Conservation (phyloP, 2,329 filamentous ascomycete species). For the Pseudogymnoascus sp. region DNA sequence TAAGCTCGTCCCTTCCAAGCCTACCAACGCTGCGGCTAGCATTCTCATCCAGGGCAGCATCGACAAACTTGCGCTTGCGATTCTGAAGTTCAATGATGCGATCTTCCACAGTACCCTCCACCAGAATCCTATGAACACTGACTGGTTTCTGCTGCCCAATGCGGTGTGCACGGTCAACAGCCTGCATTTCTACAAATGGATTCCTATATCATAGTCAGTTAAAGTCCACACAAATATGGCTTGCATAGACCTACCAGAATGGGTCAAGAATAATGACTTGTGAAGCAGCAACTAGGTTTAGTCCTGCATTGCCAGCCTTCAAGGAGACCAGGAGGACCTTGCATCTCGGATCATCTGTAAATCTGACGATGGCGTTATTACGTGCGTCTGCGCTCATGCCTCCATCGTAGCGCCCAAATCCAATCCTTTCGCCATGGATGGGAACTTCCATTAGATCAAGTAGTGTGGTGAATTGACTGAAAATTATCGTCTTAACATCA, state of each 20-base stretch:
- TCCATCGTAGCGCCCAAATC: conserved; percentile 64
- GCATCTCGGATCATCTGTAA: conserved; percentile 50
- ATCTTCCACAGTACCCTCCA: conserved; percentile 76
- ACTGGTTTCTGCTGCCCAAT: conserved; percentile 73
- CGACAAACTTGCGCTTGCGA: conserved; percentile 68
- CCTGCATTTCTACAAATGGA: conserved; percentile 85
- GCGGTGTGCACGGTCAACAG: conserved; percentile 80
- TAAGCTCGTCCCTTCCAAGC: conserved; percentile 59
- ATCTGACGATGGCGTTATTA: conserved; percentile 59
- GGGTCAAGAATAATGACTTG: conserved; percentile 87
- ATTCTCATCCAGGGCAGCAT: conserved; percentile 71
- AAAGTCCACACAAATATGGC: not conserved
- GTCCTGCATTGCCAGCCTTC: conserved; percentile 74
- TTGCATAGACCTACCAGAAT: conserved; percentile 54
- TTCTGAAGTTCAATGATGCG: conserved; percentile 74
- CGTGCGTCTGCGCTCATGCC: conserved; percentile 61
- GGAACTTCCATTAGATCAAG: conserved; percentile 72
- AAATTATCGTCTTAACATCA: conserved; percentile 71
- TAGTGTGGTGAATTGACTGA: conserved; percentile 73
- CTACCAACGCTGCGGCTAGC: conserved; percentile 59
- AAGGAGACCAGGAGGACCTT: conserved; percentile 71
- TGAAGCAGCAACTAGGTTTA: conserved; percentile 77
- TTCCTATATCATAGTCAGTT: conserved; percentile 38
- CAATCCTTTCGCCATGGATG: conserved; percentile 45
- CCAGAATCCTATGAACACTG: conserved; percentile 70